These are phyloP conservation scores for Trametes cingulata DNA, from an alignment of 768 basidiomycete species.

Conservation along the genomic window DNA sequence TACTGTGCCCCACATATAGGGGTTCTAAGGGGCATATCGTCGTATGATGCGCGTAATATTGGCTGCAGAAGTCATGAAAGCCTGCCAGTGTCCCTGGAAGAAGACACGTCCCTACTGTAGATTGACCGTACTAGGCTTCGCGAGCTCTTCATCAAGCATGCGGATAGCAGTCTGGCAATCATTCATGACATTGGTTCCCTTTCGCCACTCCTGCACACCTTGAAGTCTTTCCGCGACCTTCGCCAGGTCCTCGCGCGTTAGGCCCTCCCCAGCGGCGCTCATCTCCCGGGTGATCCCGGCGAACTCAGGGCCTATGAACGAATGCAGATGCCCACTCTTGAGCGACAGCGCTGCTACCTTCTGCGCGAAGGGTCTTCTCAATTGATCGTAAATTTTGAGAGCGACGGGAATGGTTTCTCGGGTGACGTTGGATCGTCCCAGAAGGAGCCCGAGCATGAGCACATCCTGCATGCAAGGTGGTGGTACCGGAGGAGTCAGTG, in stretches of 20 bases:
- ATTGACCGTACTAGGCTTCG: no score
- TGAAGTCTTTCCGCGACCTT: neutral
- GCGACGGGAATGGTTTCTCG: conserved; percentile 28
- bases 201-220: neutral
- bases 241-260: neutral
- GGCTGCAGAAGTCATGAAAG: no score
- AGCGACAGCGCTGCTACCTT: conserved; percentile 14
- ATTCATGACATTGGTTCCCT: neutral
- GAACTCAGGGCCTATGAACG: conserved; percentile 19
- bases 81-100: no score
- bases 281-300: neutral
- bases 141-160: neutral
- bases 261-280: neutral
- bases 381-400: conserved; percentile 34
- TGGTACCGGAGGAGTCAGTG: neutral
- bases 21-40: no score
- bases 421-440: conserved; percentile 28
- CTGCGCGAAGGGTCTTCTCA: conserved; percentile 35
- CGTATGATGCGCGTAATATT: no score
- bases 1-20: no score
- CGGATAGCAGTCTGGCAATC: neutral
- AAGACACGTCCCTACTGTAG: no score
- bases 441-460: conserved; percentile 32
- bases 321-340: conserved; percentile 26
- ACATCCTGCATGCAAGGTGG: conserved; percentile 26